Evolutionary conservation across 192 early-diverging fungal genomes (phyloP).

Genomic region (Obelidium mucronatum): DNA sequence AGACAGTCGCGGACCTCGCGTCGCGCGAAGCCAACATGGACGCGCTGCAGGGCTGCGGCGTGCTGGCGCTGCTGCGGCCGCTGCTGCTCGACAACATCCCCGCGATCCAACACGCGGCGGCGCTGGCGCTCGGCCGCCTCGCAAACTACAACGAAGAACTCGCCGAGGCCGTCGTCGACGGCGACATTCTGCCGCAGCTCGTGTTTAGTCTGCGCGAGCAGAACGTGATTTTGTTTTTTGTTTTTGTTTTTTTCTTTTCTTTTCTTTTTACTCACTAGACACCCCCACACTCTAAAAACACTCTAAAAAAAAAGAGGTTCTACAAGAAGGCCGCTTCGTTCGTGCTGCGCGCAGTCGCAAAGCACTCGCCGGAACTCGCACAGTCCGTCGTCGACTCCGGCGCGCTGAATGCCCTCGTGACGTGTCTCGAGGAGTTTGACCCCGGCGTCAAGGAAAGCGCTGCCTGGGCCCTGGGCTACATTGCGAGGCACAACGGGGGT

Average conservation of each 20-base stretch:
- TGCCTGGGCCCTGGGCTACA: constrained; percentile 68
- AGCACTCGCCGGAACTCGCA: constrained; percentile 63
- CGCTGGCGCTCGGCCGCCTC: constrained; percentile 61
- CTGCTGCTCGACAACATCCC: constrained; percentile 62
- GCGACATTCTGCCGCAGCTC: constrained; percentile 62
- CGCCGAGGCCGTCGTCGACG: constrained; percentile 61
- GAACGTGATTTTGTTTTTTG: constrained; percentile 47
- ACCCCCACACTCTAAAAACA: too few relatives aligned
- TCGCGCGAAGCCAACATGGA: constrained; percentile 65
- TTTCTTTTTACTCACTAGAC: constrained; percentile 3
- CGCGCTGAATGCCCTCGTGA: constrained; percentile 58
- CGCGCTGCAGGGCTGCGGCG: constrained; percentile 57
- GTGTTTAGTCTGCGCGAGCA: constrained; percentile 60
- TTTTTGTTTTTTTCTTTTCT: background rate
- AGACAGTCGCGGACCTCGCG: constrained; percentile 64
- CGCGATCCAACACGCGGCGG: constrained; percentile 68
- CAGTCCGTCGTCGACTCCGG: constrained; percentile 61
- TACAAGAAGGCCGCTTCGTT: constrained; percentile 68
- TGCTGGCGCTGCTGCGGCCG: constrained; percentile 60
- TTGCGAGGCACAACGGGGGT: constrained; percentile 66
- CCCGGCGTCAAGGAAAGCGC: constrained; percentile 66
- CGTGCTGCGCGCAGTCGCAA: constrained; percentile 63
- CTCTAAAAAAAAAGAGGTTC: constrained; percentile 52
- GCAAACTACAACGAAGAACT: constrained; percentile 66
- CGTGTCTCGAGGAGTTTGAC: constrained; percentile 69